phyloP scores from a whole-genome alignment of 257 asterid genomes.

The Solanum gandarillasii region DNA sequence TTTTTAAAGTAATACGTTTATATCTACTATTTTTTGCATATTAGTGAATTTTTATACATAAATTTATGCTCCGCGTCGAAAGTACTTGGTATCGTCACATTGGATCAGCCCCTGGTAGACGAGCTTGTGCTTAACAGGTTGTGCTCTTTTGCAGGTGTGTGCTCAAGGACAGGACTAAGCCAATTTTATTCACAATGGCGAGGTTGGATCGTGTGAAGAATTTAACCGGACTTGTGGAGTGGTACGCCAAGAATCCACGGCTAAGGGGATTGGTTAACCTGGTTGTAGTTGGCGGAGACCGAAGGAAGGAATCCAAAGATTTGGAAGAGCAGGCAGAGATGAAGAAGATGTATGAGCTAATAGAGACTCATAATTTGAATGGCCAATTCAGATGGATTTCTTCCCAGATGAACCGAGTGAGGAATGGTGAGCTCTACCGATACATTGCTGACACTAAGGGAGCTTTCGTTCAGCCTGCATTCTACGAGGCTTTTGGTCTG shows the following conservation, averaged over 20 bases:
- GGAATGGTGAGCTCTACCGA: slow-evolving; percentile 93
- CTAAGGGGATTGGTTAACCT: slow-evolving; percentile 73
- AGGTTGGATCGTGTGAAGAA: slow-evolving; percentile 87
- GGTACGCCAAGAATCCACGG: slow-evolving; percentile 69
- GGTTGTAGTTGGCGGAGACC: slow-evolving; percentile 86
- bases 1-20: not conserved
- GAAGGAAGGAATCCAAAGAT: slow-evolving; percentile 85
- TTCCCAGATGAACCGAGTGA: slow-evolving; percentile 92
- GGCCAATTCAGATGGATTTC: slow-evolving; percentile 98
- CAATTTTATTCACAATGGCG: slow-evolving; percentile 90
- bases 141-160: slow-evolving; percentile 38
- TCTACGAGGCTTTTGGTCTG: slow-evolving; percentile 90
- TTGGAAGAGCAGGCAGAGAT: slow-evolving; percentile 90
- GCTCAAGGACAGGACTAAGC: slow-evolving; percentile 71
- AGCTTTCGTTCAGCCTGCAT: slow-evolving; percentile 88
- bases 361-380: slow-evolving; percentile 50
- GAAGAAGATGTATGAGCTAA: slow-evolving; percentile 81
- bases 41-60: not conserved
- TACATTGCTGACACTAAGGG: slow-evolving; percentile 77
- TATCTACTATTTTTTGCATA: not conserved
- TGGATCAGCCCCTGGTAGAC: accelerated
- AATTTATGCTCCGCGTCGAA: not conserved
- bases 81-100: accelerated
- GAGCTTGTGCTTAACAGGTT: not conserved
- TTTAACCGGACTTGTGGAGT: slow-evolving; percentile 76